Conservation (phyloP, 2,329 filamentous ascomycete genomes). For the Huntiella moniliformis region DNA sequence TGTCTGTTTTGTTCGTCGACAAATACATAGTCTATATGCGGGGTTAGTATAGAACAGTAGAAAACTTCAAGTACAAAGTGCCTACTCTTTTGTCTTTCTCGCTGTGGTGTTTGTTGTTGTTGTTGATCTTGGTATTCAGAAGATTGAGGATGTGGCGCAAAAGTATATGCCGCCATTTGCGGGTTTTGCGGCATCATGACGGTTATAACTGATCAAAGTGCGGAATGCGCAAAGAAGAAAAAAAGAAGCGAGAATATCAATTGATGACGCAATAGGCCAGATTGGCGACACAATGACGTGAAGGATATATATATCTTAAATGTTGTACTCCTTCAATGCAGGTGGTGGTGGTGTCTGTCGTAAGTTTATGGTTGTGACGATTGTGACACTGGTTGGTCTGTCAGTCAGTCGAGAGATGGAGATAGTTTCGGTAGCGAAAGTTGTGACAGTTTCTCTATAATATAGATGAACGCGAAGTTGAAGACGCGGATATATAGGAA, state of each 20-base stretch:
- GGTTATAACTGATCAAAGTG: slow-evolving; percentile 15
- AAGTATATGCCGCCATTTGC: slow-evolving; percentile 58
- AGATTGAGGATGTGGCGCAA: slow-evolving; percentile 39
- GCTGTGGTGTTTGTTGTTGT: slow-evolving; percentile 20
- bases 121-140: slow-evolving; percentile 25
- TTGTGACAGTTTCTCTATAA: too few relatives aligned
- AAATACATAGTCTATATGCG: slow-evolving; percentile 74
- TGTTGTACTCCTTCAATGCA: too few relatives aligned
- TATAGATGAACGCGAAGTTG: too few relatives aligned
- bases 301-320: too few relatives aligned
- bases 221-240: background rate
- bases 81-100: slow-evolving; percentile 11
- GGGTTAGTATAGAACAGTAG: too few relatives aligned
- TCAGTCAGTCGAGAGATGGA: too few relatives aligned
- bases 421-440: too few relatives aligned
- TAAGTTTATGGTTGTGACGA: too few relatives aligned
- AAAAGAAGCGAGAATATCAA: background rate
- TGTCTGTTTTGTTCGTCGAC: slow-evolving; percentile 97
- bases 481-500: too few relatives aligned
- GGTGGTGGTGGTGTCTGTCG: too few relatives aligned
- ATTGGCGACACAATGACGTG: too few relatives aligned
- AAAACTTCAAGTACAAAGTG: background rate
- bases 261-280: background rate
- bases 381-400: too few relatives aligned
- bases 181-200: slow-evolving; percentile 45